Evolutionary conservation across 2,329 filamentous ascomycete species (phyloP).

Genomic region (Calonectria pseudoreteaudii): DNA sequence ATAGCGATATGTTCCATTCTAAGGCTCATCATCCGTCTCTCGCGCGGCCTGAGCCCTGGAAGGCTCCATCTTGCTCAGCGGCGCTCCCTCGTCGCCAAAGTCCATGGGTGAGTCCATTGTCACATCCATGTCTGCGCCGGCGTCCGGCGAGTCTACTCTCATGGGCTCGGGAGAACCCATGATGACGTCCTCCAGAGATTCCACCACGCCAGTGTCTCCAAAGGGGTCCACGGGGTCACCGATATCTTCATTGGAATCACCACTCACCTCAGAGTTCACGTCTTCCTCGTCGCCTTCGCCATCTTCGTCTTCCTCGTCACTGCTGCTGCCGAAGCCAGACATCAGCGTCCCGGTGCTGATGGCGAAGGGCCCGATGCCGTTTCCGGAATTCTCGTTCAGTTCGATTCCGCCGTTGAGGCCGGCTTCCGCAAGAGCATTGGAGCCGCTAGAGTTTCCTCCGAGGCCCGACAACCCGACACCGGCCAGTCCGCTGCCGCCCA

Average conservation of each 20-base stretch:
- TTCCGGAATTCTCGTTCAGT: slow-evolving; percentile 71
- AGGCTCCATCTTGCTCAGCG: slow-evolving; percentile 11
- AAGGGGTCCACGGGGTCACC: slow-evolving; percentile 38
- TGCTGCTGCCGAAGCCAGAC: slow-evolving; percentile 93
- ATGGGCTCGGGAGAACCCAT: slow-evolving; percentile 48
- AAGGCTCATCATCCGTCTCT: slow-evolving; percentile 32
- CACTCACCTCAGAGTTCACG: slow-evolving; percentile 74
- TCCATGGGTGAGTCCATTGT: slow-evolving; percentile 40
- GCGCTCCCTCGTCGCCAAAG: slow-evolving; percentile 25
- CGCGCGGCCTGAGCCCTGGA: slow-evolving; percentile 31
- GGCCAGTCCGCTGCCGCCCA: slow-evolving; percentile 60
- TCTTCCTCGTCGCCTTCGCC: slow-evolving; percentile 87
- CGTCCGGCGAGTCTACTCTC: slow-evolving; percentile 37
- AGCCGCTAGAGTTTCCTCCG: slow-evolving; percentile 57
- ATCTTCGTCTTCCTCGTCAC: slow-evolving; percentile 96
- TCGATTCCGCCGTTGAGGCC: slow-evolving; percentile 84
- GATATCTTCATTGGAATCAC: slow-evolving; percentile 50
- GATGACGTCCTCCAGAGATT: slow-evolving; percentile 45
- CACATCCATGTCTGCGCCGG: slow-evolving; percentile 29
- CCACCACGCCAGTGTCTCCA: slow-evolving; percentile 43
- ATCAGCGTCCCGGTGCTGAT: slow-evolving; percentile 80
- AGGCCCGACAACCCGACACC: slow-evolving; percentile 63
- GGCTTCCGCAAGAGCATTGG: slow-evolving; percentile 81
- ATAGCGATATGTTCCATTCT: slow-evolving; percentile 33
- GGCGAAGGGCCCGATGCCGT: slow-evolving; percentile 78